Conservation (phyloP, 2,329 filamentous ascomycete species). For the Fusarium concolor region DNA sequence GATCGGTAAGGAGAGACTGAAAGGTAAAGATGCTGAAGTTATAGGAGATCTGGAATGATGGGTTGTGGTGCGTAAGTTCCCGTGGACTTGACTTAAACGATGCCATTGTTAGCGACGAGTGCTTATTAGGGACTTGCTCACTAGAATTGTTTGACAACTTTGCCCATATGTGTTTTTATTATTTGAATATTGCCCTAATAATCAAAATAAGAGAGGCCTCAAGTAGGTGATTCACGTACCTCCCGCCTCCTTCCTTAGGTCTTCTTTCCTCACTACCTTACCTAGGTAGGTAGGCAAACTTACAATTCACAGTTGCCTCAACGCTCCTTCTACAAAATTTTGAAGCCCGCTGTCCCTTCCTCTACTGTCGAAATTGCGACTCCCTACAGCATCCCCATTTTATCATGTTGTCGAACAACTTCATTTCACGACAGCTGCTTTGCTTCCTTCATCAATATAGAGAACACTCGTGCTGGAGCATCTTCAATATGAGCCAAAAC, state of each 20-base stretch:
- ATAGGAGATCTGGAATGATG: constrained; percentile 17
- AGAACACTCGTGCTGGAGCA: not conserved
- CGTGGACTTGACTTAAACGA: not conserved
- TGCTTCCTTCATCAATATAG: not conserved
- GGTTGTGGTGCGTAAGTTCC: not conserved
- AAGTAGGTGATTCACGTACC: too few species aligned
- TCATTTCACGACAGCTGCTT: not conserved
- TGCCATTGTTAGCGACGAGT: not conserved
- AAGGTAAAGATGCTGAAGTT: constrained; percentile 27
- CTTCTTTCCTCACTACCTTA: not conserved
- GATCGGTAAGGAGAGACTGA: constrained; percentile 61
- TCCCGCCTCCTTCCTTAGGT: not conserved
- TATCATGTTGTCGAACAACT: not conserved
- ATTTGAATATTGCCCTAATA: not conserved
- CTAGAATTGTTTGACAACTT: not conserved
- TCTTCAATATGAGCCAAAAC: constrained; percentile 17
- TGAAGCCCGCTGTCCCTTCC: not conserved
- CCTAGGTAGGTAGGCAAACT: too few species aligned
- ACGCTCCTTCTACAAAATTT: not conserved
- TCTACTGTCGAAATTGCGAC: not conserved
- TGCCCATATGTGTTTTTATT: not conserved
- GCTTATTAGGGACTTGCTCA: not conserved
- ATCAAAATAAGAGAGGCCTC: not conserved
- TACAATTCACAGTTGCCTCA: not conserved
- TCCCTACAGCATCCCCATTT: not conserved